Evolutionary conservation across 441 rosid genomes (phyloP).

Genomic region (Croton setiger): DNA sequence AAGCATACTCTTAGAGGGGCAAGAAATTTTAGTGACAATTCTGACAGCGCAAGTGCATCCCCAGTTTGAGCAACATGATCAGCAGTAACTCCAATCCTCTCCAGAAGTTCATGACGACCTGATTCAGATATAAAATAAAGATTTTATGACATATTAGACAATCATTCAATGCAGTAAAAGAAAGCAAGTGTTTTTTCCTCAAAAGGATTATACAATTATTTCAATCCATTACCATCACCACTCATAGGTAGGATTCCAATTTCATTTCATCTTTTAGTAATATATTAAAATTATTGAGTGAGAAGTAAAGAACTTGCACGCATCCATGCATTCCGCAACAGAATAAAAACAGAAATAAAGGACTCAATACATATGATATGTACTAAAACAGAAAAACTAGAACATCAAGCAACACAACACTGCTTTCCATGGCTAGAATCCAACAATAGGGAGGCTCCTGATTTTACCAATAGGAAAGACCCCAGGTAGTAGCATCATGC

Average conservation of each 20-base stretch:
- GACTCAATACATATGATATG: too few relatives aligned
- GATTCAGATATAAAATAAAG: constrained; percentile 5
- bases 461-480: too few relatives aligned
- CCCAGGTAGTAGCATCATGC: too few relatives aligned
- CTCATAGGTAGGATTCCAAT: background rate
- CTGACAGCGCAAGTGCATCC: constrained; percentile 57
- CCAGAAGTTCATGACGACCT: constrained; percentile 77
- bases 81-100: constrained; percentile 52
- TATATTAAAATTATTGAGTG: background rate
- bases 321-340: too few relatives aligned
- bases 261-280: background rate
- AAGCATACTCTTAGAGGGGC: constrained; percentile 59
- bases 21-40: constrained; percentile 62
- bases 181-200: background rate
- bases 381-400: too few relatives aligned
- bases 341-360: too few relatives aligned
- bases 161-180: background rate
- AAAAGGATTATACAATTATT: background rate
- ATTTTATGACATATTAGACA: background rate
- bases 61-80: constrained; percentile 66
- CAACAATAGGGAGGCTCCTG: too few relatives aligned
- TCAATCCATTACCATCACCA: background rate
- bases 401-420: too few relatives aligned
- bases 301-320: background rate
- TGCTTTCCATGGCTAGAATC: too few relatives aligned